phyloP scores from a whole-genome alignment of 1,284 basidiomycete genomes.

The Cryptococcus sp. region DNA sequence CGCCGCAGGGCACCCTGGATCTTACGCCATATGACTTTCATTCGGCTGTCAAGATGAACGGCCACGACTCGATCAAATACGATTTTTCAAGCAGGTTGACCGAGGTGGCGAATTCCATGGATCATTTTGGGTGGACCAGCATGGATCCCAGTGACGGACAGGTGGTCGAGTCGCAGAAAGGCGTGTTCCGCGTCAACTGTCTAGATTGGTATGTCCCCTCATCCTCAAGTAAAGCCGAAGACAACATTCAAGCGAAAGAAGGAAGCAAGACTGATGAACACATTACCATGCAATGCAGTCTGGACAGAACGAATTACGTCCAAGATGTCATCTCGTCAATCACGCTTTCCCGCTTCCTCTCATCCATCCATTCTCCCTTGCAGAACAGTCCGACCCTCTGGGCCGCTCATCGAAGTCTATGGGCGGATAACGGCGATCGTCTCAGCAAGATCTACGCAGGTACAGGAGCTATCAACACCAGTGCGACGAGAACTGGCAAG shows the following conservation, averaged over 20 bases:
- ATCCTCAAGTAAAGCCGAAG: constrained; percentile 8
- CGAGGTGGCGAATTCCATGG: constrained; percentile 66
- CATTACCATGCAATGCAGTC: constrained; percentile 56
- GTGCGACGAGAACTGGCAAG: constrained; percentile 91
- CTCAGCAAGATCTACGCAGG: constrained; percentile 90
- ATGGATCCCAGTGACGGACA: constrained; percentile 67
- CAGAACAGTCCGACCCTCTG: constrained; percentile 62
- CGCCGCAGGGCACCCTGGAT: constrained; percentile 30
- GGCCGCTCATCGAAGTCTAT: constrained; percentile 85
- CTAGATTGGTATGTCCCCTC: constrained; percentile 76
- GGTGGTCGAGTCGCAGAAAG: constrained; percentile 78
- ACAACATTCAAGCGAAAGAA: too few species aligned
- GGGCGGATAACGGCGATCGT: constrained; percentile 95
- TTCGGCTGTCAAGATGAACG: constrained; percentile 72
- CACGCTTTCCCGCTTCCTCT: constrained; percentile 62
- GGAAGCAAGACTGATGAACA: too few species aligned
- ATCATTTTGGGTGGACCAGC: constrained; percentile 82
- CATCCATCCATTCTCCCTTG: constrained; percentile 36
- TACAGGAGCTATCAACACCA: constrained; percentile 93
- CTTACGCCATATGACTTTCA: constrained; percentile 97
- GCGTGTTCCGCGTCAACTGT: constrained; percentile 93
- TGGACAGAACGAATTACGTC: constrained; percentile 98
- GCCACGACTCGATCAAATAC: constrained; percentile 80
- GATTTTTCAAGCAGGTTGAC: constrained; percentile 73
- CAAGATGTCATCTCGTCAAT: constrained; percentile 86